These are phyloP conservation scores for Phylloporus sp. DNA, from an alignment of 768 basidiomycete genomes.

Conservation along the genomic window DNA sequence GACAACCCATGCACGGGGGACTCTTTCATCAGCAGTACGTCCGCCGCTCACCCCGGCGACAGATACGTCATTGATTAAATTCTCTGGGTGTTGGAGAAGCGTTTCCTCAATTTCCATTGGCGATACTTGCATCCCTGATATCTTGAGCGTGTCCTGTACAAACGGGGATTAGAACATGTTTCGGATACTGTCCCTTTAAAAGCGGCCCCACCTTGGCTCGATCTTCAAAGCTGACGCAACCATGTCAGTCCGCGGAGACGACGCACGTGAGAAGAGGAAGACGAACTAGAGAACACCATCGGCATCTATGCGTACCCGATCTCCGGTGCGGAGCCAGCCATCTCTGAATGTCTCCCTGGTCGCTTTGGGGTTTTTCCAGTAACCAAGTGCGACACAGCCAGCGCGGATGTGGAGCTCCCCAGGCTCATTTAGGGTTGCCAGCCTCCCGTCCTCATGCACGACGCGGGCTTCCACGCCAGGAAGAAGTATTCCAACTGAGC, in stretches of 20 bases:
- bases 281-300: constrained; percentile 65
- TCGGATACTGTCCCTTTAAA: neutral
- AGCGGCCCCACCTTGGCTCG: constrained; percentile 59
- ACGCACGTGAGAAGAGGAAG: neutral
- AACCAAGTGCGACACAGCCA: constrained; percentile 57
- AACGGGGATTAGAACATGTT: neutral
- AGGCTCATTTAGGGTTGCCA: constrained; percentile 51
- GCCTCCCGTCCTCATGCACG: constrained; percentile 53
- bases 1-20: constrained; percentile 78
- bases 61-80: constrained; percentile 58
- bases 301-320: constrained; percentile 58
- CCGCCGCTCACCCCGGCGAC: constrained; percentile 76
- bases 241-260: neutral
- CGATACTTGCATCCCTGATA: constrained; percentile 77
- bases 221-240: constrained; percentile 57
- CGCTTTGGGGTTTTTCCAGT: constrained; percentile 68
- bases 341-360: constrained; percentile 60
- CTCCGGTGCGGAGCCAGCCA: constrained; percentile 77
- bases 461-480: constrained; percentile 66
- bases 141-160: constrained; percentile 68
- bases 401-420: constrained; percentile 66
- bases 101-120: constrained; percentile 74
- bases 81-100: constrained; percentile 57
- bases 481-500: constrained; percentile 54
- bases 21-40: constrained; percentile 65